Percentiles rank a stretch among this genome's conserved stretches.
These are phyloP conservation scores for Candida multigemmis DNA, from an alignment of 805 yeast genomes.

Conservation along the genomic window DNA sequence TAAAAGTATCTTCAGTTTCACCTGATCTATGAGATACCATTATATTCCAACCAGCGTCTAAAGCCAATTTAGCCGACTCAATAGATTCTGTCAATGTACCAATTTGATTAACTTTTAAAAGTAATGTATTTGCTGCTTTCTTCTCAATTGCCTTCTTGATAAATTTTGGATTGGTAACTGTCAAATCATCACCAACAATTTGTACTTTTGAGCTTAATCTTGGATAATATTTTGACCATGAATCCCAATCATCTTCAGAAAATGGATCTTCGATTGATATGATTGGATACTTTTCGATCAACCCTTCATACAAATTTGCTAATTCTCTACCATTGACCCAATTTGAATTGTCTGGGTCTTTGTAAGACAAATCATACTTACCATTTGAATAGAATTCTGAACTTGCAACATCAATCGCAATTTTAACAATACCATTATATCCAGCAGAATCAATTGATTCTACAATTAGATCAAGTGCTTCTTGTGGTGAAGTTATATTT, in stretches of 20 bases:
- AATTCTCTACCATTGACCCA: conserved; percentile 11
- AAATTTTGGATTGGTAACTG: conserved; percentile 13
- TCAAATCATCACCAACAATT: conserved; percentile 13
- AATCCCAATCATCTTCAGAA: conserved; percentile 14
- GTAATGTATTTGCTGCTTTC: conserved; percentile 11
- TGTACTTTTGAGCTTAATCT: conserved; percentile 7
- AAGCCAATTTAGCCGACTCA: conserved; percentile 9
- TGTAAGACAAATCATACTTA: conserved; percentile 12
- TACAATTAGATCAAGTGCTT: conserved; percentile 11
- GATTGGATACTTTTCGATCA: conserved; percentile 11
- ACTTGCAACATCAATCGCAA: conserved; percentile 13
- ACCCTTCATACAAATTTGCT: conserved; percentile 8
- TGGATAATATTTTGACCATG: conserved; percentile 10
- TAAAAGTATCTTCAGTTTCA: conserved; percentile 13
- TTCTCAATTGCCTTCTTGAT: conserved; percentile 11
- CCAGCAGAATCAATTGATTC: conserved; percentile 10
- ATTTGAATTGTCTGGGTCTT: conserved; percentile 8
- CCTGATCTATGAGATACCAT: conserved; percentile 15
- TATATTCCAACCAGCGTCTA: conserved; percentile 10
- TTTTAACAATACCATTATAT: conserved; percentile 8
- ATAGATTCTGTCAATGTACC: conserved; percentile 12
- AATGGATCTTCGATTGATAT: conserved; percentile 14
- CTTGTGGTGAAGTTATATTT: conserved; percentile 9
- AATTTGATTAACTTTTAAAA: conserved; percentile 14
- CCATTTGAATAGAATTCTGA: conserved; percentile 14